Evolutionary conservation across 495 filamentous ascomycete species (phyloP).

Genomic region (Apodospora peruviana): DNA sequence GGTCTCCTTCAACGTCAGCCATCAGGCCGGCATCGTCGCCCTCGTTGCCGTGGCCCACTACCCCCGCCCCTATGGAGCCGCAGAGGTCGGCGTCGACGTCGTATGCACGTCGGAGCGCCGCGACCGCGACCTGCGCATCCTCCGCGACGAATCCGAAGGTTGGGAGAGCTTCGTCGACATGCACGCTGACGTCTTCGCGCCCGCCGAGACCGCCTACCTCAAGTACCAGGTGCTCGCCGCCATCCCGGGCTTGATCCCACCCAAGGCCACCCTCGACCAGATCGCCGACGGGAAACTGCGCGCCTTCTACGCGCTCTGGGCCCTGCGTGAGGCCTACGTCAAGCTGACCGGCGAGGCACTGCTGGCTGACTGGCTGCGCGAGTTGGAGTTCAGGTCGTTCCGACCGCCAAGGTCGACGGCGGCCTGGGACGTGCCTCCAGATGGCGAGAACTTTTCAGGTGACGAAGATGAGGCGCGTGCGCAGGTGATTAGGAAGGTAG

Average conservation of each 20-base stretch:
- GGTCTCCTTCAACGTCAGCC: slow-evolving; percentile 82
- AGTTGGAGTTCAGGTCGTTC: slow-evolving; percentile 40
- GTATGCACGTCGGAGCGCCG: slow-evolving; percentile 69
- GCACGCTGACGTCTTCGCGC: slow-evolving; percentile 70
- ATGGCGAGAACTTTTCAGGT: slow-evolving; percentile 4
- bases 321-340: slow-evolving; percentile 84
- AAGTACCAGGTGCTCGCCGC: slow-evolving; percentile 25
- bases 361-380: slow-evolving; percentile 68
- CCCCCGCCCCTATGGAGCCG: slow-evolving; percentile 1
- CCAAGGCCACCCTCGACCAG: slow-evolving; percentile 15
- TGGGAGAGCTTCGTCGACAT: slow-evolving; percentile 69
- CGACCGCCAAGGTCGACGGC: slow-evolving; percentile 24
- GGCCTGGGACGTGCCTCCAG: slow-evolving; percentile 15
- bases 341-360: slow-evolving; percentile 91
- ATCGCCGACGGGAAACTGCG: slow-evolving; percentile 45
- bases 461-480: slow-evolving; percentile 16
- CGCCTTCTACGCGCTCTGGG: slow-evolving; percentile 84
- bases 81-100: slow-evolving; percentile 62
- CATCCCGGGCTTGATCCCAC: slow-evolving; percentile 17
- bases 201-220: slow-evolving; percentile 31
- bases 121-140: slow-evolving; percentile 42
- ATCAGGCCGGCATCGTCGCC: slow-evolving; percentile 75
- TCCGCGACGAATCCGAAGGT: slow-evolving; percentile 39
- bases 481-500: slow-evolving; percentile 24
- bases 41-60: slow-evolving; percentile 38